Conservation (phyloP, 2,329 filamentous ascomycete species). For the Diaporthe citrichinensis region DNA sequence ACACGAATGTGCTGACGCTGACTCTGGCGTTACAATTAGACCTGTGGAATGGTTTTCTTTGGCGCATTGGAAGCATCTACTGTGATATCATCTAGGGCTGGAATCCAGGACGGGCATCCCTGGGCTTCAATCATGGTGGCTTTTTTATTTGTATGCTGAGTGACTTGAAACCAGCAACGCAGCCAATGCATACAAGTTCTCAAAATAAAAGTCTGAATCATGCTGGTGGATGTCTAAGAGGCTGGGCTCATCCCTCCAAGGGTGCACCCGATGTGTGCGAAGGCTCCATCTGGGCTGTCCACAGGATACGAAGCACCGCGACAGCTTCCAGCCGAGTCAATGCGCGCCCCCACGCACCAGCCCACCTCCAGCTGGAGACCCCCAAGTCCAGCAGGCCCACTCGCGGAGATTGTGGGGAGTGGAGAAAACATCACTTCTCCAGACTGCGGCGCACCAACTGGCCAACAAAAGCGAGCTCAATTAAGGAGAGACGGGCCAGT, state of each 20-base stretch:
- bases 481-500: neutral
- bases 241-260: neutral
- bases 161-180: neutral
- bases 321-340: constrained; percentile 10
- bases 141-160: constrained; percentile 1
- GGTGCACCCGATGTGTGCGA: neutral
- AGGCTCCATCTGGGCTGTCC: neutral
- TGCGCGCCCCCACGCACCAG: constrained; percentile 18
- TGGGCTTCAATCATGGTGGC: neutral
- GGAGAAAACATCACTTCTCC: constrained; percentile 29
- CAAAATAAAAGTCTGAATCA: neutral
- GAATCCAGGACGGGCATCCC: neutral
- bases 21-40: constrained; percentile 10
- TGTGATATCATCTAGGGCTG: constrained; percentile 3
- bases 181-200: constrained; percentile 8
- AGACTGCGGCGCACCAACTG: neutral
- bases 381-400: constrained; percentile 25
- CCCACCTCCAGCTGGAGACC: constrained; percentile 23
- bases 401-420: constrained; percentile 27
- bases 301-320: neutral
- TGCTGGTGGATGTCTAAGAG: neutral
- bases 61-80: constrained; percentile 14
- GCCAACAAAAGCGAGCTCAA: neutral
- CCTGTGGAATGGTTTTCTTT: neutral
- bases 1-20: neutral